Conservation (phyloP, 2,329 filamentous ascomycete genomes). For the Botrytis galanthina region DNA sequence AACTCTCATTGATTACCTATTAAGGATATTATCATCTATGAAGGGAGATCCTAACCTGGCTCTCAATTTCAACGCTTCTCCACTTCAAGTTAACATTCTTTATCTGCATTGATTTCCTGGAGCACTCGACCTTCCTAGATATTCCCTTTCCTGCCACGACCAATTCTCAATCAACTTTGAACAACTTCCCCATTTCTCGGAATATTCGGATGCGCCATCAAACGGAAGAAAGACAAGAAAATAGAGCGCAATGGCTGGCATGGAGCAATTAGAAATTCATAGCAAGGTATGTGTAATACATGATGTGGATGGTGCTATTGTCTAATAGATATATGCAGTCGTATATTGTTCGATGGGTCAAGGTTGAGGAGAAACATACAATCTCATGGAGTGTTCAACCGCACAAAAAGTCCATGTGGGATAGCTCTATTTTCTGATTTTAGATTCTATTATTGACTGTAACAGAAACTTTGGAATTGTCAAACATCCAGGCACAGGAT, state of each 20-base stretch:
- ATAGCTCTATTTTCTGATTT: constrained; percentile 6
- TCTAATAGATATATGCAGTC: constrained; percentile 56
- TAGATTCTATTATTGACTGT: constrained; percentile 25
- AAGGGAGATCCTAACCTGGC: constrained; percentile 1
- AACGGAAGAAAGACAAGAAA: constrained; percentile 39
- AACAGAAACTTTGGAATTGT: constrained; percentile 90
- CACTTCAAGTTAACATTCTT: background rate
- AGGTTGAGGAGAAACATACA: constrained; percentile 83
- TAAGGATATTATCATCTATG: background rate
- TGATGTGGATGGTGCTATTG: background rate
- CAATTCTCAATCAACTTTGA: background rate
- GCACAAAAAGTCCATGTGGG: constrained; percentile 90
- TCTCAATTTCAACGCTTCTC: background rate
- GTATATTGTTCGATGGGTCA: constrained; percentile 96
- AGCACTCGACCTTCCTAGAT: background rate
- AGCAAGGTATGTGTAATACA: constrained; percentile 69
- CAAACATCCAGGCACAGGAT: constrained; percentile 75
- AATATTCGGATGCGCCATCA: background rate
- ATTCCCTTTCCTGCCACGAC: background rate
- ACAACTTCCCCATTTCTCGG: background rate
- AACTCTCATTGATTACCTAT: background rate
- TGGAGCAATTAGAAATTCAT: constrained; percentile 95
- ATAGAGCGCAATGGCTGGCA: constrained; percentile 84
- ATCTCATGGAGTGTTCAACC: constrained; percentile 98
- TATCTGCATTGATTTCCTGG: constrained; percentile 3